Evolutionary conservation across 345 rosid species (phyloP), one percentile per base, ranked within the genome.

Genomic region (Brassica incana): DNA sequence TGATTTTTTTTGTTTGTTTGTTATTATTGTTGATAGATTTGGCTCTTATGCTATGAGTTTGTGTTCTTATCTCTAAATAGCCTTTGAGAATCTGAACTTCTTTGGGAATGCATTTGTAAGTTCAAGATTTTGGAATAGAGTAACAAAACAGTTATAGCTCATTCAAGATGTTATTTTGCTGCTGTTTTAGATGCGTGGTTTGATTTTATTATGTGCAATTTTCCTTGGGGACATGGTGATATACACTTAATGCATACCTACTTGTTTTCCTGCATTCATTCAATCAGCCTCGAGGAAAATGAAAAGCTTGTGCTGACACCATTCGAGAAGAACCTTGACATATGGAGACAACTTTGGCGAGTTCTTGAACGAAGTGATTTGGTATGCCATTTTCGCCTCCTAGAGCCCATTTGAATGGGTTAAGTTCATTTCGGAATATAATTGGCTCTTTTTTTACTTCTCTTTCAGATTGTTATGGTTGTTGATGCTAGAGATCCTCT

Each of bases 401-500:
- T 68, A 59, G 38, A 20, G 0, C 58, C 40, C 48, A 52, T 50
- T 27, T 61, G 23, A 2, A 45, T 35, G 64, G 9, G 8, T 67
- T 35, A 3, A 5, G 11, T 8, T 35, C 25, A 61, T 15, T 62
- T 20, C 16, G 14, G 32, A 40, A 71, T 30, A 6, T 54, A 3
- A 56, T 56, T 65, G 25, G 45, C 63, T 76, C 64, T 20, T 27
- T 10, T 36, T 29, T 36, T 14, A 25, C 58, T 43, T 56, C 4
- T 71, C 40, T 75, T 84, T 76, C 89, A 95, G 98, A 86, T 95
- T 52, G 99, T 93, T 71, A 95, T 95, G 98, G 98, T 93, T 71
- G 98, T 95, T 85, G 99, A 93, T 87, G 97, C 96, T 52, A 85
- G 98, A 76, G 90, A 95, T 76, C 98, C 98, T 4, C 79, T 95